These are phyloP conservation scores for Solanum pennellii DNA, from an alignment of 257 asterid species.

Conservation along the genomic window DNA sequence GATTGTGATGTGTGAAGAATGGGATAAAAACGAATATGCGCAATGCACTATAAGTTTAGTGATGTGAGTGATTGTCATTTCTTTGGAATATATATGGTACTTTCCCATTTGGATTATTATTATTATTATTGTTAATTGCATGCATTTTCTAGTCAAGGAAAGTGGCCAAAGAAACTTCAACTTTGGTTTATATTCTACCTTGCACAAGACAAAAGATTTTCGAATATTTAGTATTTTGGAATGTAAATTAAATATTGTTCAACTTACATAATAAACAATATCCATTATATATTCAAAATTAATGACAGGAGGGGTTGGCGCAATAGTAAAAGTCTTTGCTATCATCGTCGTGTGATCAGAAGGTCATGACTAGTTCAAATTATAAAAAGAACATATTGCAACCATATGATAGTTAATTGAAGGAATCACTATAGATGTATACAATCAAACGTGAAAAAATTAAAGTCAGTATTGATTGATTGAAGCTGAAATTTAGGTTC, in stretches of 20 bases:
- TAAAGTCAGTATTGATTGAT: neutral
- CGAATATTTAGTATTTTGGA: neutral
- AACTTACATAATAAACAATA: neutral
- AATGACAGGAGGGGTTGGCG: neutral
- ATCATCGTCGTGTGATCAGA: too few relatives aligned
- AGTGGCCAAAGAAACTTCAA: slow-evolving; percentile 6
- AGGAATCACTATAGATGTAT: neutral
- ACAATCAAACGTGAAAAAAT: neutral
- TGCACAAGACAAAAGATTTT: neutral
- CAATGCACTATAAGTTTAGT: neutral
- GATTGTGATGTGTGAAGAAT: neutral
- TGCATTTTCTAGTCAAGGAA: slow-evolving; percentile 18
- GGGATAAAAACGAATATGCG: slow-evolving; percentile 1
- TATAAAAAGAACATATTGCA: neutral
- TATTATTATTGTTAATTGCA: neutral
- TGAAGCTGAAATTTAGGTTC: neutral
- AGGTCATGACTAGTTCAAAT: neutral
- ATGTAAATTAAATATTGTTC: neutral
- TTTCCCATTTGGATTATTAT: neutral
- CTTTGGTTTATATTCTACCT: neutral
- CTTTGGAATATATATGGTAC: neutral
- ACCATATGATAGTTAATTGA: neutral
- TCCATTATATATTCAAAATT: neutral
- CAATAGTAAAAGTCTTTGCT: neutral
- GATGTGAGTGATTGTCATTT: neutral